These are phyloP conservation scores for Lecanosticta acicola DNA, from an alignment of 2,329 filamentous ascomycete species.

Conservation along the genomic window DNA sequence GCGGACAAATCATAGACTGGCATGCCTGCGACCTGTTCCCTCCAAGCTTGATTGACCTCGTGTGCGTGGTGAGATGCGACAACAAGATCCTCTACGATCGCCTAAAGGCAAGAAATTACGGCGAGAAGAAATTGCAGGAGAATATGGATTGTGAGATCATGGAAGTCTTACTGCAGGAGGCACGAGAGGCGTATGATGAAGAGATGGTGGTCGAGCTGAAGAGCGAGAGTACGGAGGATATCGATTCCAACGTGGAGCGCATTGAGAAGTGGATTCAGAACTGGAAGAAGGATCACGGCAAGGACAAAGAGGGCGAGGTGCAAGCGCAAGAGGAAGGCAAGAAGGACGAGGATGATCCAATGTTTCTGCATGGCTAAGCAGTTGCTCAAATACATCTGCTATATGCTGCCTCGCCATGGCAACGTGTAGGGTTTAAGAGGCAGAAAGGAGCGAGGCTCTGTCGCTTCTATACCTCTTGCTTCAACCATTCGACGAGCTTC, in stretches of 20 bases:
- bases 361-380: conserved; percentile 32
- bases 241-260: conserved; percentile 81
- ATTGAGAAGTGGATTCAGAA: conserved; percentile 74
- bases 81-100: conserved; percentile 79
- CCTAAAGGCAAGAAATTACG: conserved; percentile 70
- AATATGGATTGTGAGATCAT: conserved; percentile 98
- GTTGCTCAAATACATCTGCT: neutral
- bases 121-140: conserved; percentile 83
- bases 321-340: conserved; percentile 22
- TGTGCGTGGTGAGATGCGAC: conserved; percentile 81
- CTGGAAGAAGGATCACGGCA: conserved; percentile 67
- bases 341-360: conserved; percentile 32
- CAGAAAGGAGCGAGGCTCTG: neutral
- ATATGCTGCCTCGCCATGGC: neutral
- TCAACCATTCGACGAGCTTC: conserved; percentile 74
- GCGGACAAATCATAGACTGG: conserved; percentile 93
- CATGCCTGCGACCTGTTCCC: conserved; percentile 96
- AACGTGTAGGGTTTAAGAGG: no score
- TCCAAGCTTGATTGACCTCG: conserved; percentile 86
- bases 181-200: conserved; percentile 75
- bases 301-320: conserved; percentile 26
- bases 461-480: conserved; percentile 26
- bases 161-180: conserved; percentile 87
- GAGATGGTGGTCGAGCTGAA: conserved; percentile 83
- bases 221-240: conserved; percentile 75